Evolutionary conservation across 768 basidiomycete genomes (phyloP), one percentile per base, ranked within the genome.

Genomic region (Coprinopsis strossmayeri): DNA sequence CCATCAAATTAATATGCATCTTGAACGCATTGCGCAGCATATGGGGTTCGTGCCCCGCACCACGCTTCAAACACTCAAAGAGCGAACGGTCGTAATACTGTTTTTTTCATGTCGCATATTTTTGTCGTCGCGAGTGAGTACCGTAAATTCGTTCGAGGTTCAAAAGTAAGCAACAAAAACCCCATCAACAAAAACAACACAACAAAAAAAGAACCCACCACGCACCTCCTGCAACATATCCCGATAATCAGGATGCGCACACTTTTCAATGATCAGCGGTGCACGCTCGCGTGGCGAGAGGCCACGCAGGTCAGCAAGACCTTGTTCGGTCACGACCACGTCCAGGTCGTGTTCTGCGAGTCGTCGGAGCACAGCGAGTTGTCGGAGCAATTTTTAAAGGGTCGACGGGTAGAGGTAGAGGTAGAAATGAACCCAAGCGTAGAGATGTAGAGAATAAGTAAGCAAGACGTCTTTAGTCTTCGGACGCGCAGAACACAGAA

Each of bases 21-120:
- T 65, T 68, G 55, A 68, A 63, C 30, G 67, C 65, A 45, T 68
- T 68, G 64, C 65, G 63, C 23, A 74, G 57, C 69, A 74, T 74
- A 59, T 76, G 73, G 0, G 73, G 73, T 57, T 76, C 72, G 51
- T 76, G 73, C 0, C 69, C 73, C 12, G 69, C 63, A 15, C 72
- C 73, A 2, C 64, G 59, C 46, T 61, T 64, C 59, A 74, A 46
- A 46, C 73, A 76, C 51, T 76, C 73, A 52, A 63, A 57, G 47
- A 75, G 44, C 2, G 70, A 53, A 4, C 69, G 60, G 20, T 75
- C 71, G 50, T 75, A 75, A 46, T 75, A 75, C 65, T 70, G 42
- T 2, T n/a, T n/a, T n/a, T n/a, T n/a, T n/a, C n/a, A n/a, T n/a
- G n/a, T n/a, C n/a, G n/a, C n/a, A n/a, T n/a, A n/a, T n/a, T n/a